A percentile compares a stretch with the other conserved stretches of the same genome.
Conservation (phyloP, 1,284 basidiomycete genomes). For the Puccinia novopanici region DNA sequence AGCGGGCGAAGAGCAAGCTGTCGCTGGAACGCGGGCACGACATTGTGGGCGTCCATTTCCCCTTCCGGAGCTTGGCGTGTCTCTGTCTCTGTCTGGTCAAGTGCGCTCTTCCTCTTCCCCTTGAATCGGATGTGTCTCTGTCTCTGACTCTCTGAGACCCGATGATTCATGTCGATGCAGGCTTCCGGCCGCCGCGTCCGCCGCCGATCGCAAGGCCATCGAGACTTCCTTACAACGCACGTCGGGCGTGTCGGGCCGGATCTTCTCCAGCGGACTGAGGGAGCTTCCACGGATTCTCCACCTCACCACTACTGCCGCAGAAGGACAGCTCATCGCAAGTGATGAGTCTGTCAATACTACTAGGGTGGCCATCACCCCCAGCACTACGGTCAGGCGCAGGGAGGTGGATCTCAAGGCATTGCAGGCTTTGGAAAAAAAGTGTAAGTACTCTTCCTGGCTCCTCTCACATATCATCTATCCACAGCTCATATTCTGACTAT, state of each 20-base stretch:
- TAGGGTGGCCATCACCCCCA: too few species aligned
- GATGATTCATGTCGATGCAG: neutral
- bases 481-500: too few species aligned
- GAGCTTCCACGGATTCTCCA: neutral
- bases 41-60: constrained; percentile 31
- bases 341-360: too few species aligned
- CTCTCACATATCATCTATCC: too few species aligned
- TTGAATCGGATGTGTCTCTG: neutral
- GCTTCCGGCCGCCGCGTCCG: neutral
- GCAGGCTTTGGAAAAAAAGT: too few species aligned
- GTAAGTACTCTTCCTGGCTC: too few species aligned
- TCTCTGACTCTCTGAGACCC: too few species aligned
- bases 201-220: constrained; percentile 1
- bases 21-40: constrained; percentile 27
- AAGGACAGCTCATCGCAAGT: too few species aligned
- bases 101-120: constrained; percentile 8
- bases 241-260: constrained; percentile 15
- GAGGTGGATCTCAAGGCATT: too few species aligned
- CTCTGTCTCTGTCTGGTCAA: constrained; percentile 38
- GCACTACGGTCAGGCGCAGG: too few species aligned
- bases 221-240: constrained; percentile 45
- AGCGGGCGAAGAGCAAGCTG: constrained; percentile 26
- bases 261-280: constrained; percentile 28
- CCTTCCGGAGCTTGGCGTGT: constrained; percentile 44
- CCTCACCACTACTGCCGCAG: too few species aligned